Evolutionary conservation across 148 eudicot species (phyloP), one percentile per base, ranked within the genome.

Genomic region (Euryodendron excelsum): DNA sequence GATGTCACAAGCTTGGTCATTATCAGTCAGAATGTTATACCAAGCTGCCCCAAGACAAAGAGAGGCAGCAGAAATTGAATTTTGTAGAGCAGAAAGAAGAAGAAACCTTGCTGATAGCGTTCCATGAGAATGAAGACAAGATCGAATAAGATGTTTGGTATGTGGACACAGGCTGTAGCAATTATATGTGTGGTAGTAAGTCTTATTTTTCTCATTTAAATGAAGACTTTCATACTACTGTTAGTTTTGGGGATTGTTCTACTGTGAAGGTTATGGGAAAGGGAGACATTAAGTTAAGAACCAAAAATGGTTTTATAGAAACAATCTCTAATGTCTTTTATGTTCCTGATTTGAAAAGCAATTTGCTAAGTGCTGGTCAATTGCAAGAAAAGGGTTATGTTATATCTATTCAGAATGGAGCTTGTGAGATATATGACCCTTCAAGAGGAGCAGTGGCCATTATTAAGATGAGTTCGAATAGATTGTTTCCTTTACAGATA

Each of bases 341-440:
- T 48, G 53, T 48, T 13, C 17, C 0, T 12, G 17, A 48, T 13
- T 14, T 48, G 53, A 48, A 48, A 48, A 48, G 17, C 11, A 48
- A 48, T 14, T 48, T 7, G 17, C 1, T 48, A 48, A 48, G 53
- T 48, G 20, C 20, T 48, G 53, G 53, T 48, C 53, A 48, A 1
- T 48, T 48, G 17, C 53, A 48, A 48, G 53, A 48, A 48, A 48
- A 48, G 53, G 20, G 53, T 48, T 48, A 48, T 48, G 53, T 48
- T 10, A 48, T 48, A 10, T 6, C 53, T 14, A 48, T 48, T 48
- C 0, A 48, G 15, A 48, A 48, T 2, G 0, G 41, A 0, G 69
- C 36, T 30, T 65, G 69, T 65, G 69, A 65, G 21, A 65, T 65
- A 9, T 65, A 65, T 65, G 69, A 65, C 31, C 41, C 41, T 65